Conservation (phyloP, 352 stramenopile species). For the Pythium utonaiense region DNA sequence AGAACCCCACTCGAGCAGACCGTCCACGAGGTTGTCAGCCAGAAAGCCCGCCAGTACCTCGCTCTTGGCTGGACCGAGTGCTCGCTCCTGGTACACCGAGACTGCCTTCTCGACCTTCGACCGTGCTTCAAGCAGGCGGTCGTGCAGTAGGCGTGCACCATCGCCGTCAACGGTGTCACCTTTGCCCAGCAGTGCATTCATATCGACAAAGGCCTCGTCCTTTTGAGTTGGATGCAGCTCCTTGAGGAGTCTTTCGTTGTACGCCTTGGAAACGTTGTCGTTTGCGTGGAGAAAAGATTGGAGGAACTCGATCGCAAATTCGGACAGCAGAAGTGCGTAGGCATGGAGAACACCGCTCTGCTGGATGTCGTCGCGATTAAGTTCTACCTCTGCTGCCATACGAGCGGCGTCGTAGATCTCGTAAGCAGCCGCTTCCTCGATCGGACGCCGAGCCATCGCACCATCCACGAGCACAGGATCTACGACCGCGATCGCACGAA, state of each 20-base stretch:
- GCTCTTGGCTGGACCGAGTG: conserved; percentile 28
- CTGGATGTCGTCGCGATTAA: conserved; percentile 39
- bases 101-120: conserved; percentile 38
- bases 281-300: conserved; percentile 31
- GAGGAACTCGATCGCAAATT: conserved; percentile 42
- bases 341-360: conserved; percentile 33
- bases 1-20: conserved; percentile 55
- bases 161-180: conserved; percentile 23
- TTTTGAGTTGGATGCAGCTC: conserved; percentile 31
- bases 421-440: conserved; percentile 39
- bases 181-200: conserved; percentile 13
- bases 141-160: conserved; percentile 33
- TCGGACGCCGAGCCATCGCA: conserved; percentile 17
- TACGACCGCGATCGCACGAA: conserved; percentile 8
- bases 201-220: conserved; percentile 24
- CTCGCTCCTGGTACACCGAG: conserved; percentile 37
- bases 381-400: conserved; percentile 28
- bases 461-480: conserved; percentile 32
- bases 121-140: conserved; percentile 33
- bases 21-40: conserved; percentile 42
- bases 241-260: conserved; percentile 46
- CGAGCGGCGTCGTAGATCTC: conserved; percentile 34
- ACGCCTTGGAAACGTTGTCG: conserved; percentile 32
- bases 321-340: conserved; percentile 45
- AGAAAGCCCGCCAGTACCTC: conserved; percentile 44